phyloP scores from a whole-genome alignment of 768 basidiomycete species.

The Lactifluus piperatus region DNA sequence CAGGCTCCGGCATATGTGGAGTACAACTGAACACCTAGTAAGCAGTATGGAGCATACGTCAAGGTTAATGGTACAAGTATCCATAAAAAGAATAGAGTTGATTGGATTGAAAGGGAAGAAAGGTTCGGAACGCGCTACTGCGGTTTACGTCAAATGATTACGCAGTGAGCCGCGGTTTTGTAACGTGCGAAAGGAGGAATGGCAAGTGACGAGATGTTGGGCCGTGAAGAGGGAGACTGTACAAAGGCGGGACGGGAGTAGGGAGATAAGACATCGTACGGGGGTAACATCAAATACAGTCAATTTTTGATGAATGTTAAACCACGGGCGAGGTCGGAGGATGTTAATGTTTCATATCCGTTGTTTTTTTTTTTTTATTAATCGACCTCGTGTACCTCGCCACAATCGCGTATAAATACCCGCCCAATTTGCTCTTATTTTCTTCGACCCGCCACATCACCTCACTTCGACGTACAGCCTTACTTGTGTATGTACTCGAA shows the following conservation, averaged over 20 bases:
- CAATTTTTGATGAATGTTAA: too few relatives aligned
- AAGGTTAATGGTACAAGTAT: background rate
- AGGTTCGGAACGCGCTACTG: too few relatives aligned
- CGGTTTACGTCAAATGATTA: background rate
- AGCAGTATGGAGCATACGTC: too few relatives aligned
- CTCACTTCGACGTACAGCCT: background rate
- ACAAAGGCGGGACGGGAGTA: too few relatives aligned
- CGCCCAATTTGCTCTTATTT: background rate
- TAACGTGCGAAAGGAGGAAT: background rate
- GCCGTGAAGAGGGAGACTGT: too few relatives aligned
- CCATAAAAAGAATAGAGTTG: background rate
- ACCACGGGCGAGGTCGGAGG: background rate
- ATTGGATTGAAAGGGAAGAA: background rate
- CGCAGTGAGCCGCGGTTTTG: background rate
- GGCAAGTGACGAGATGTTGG: too few relatives aligned
- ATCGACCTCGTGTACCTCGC: background rate
- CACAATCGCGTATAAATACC: constrained; percentile 3
- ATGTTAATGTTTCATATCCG: background rate
- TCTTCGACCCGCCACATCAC: background rate
- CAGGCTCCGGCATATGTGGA: background rate
- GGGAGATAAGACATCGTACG: too few relatives aligned
- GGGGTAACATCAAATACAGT: too few relatives aligned
- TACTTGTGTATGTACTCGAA: constrained; percentile 84
- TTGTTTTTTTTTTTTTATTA: background rate
- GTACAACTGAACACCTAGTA: too few relatives aligned